Percentiles rank a stretch among this genome's conserved stretches.
phyloP scores from a whole-genome alignment of 78 protist species.

The Dictyostelium brefeldianum region DNA sequence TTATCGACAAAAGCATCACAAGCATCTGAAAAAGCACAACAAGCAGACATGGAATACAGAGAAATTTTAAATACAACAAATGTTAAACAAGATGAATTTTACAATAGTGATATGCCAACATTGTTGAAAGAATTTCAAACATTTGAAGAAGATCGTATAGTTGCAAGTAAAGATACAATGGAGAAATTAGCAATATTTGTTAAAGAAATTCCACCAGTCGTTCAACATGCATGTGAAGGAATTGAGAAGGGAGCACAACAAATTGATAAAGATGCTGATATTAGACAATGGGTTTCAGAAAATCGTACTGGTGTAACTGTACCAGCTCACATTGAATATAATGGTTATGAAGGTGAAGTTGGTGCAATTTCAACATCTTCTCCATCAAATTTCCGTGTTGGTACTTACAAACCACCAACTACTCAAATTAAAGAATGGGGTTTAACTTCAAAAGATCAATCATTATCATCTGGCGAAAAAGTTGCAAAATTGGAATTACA shows the following conservation, averaged over 20 bases:
- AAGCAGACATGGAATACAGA: conserved; percentile 79
- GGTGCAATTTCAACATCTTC: not conserved
- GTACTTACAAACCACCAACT: conserved; percentile 51
- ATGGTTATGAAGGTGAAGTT: conserved; percentile 65
- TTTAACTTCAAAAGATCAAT: conserved; percentile 41
- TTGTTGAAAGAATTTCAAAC: conserved; percentile 78
- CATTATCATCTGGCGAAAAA: conserved; percentile 31
- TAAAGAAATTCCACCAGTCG: conserved; percentile 69
- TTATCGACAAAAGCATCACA: conserved; percentile 42
- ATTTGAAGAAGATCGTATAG: conserved; percentile 83
- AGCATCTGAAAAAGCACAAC: conserved; percentile 75
- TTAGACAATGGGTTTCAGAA: conserved; percentile 63
- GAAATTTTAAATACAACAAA: conserved; percentile 46
- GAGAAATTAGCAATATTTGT: conserved; percentile 30
- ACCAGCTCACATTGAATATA: conserved; percentile 65
- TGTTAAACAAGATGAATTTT: conserved; percentile 69
- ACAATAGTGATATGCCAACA: conserved; percentile 60
- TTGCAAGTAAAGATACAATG: conserved; percentile 22
- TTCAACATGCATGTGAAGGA: conserved; percentile 24
- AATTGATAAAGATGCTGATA: conserved; percentile 73
- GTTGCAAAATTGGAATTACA: conserved; percentile 67
- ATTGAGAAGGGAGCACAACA: conserved; percentile 38
- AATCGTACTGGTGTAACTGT: conserved; percentile 65
- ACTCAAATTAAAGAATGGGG: conserved; percentile 79
- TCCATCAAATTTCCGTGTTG: conserved; percentile 48